Conservation (phyloP, 805 yeast genomes). For the Yamadazyma philogaea region DNA sequence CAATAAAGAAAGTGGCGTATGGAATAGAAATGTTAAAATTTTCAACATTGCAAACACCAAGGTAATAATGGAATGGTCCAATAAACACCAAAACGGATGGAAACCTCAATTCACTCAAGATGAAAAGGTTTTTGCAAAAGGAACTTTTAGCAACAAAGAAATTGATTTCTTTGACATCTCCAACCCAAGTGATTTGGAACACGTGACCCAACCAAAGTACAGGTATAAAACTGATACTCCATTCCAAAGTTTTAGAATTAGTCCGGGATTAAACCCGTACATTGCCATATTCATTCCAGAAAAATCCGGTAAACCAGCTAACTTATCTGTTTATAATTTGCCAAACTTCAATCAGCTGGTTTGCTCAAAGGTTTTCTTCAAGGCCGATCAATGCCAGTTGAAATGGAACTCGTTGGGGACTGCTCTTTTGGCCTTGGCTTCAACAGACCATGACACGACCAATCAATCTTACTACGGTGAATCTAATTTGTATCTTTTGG, state of each 20-base stretch:
- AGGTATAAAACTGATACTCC: constrained; percentile 53
- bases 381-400: constrained; percentile 90
- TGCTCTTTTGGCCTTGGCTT: constrained; percentile 86
- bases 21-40: constrained; percentile 75
- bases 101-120: constrained; percentile 84
- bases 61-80: constrained; percentile 60
- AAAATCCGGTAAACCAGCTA: constrained; percentile 83
- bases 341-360: constrained; percentile 76
- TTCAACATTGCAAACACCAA: constrained; percentile 54
- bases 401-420: constrained; percentile 96
- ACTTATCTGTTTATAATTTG: constrained; percentile 76
- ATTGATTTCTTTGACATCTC: constrained; percentile 64
- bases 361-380: constrained; percentile 84
- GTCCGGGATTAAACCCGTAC: constrained; percentile 88
- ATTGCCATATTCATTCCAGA: constrained; percentile 91
- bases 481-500: constrained; percentile 83
- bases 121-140: constrained; percentile 66
- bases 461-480: constrained; percentile 97
- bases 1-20: constrained; percentile 67
- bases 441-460: constrained; percentile 92
- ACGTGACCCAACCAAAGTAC: constrained; percentile 51
- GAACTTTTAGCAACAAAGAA: constrained; percentile 50
- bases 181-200: constrained; percentile 23
- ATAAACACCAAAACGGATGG: constrained; percentile 88
- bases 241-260: constrained; percentile 57